phyloP scores from a whole-genome alignment of 148 eudicot species.

The Amaranthus palmeri region DNA sequence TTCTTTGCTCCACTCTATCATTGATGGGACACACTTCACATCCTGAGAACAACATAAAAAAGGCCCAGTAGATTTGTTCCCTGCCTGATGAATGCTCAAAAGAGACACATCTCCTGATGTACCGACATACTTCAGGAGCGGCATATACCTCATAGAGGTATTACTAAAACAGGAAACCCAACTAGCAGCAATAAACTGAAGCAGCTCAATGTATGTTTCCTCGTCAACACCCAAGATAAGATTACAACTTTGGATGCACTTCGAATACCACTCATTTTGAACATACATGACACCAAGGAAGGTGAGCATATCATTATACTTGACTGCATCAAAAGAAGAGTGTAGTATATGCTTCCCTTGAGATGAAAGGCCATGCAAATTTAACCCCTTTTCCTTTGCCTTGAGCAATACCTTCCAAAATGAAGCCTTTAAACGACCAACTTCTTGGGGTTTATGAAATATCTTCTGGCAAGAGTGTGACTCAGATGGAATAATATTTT shows the following conservation, averaged over 20 bases:
- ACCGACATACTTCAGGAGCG: slow-evolving; percentile 48
- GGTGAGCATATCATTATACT: slow-evolving; percentile 35
- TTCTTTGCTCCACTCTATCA: slow-evolving; percentile 40
- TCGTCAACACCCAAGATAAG: slow-evolving; percentile 44
- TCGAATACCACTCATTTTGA: slow-evolving; percentile 53
- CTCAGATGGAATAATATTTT: slow-evolving; percentile 48
- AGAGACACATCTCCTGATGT: slow-evolving; percentile 28
- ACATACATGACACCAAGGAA: slow-evolving; percentile 49
- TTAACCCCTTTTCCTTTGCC: slow-evolving; percentile 37
- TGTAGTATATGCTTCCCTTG: slow-evolving; percentile 52
- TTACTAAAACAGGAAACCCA: slow-evolving; percentile 40
- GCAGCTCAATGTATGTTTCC: slow-evolving; percentile 42
- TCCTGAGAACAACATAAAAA: slow-evolving; percentile 23
- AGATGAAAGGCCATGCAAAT: slow-evolving; percentile 47
- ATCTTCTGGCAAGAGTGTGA: slow-evolving; percentile 38
- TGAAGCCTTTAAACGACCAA: slow-evolving; percentile 40
- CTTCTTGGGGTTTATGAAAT: slow-evolving; percentile 57
- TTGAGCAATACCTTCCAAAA: slow-evolving; percentile 48
- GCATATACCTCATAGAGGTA: slow-evolving; percentile 31
- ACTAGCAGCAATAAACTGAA: slow-evolving; percentile 39
- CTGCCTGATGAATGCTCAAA: slow-evolving; percentile 27
- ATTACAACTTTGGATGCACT: slow-evolving; percentile 56
- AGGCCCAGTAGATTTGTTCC: background rate
- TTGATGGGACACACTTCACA: slow-evolving; percentile 26
- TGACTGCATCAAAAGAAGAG: slow-evolving; percentile 45